Percentiles rank a stretch among this genome's conserved stretches.
phyloP scores from a whole-genome alignment of 1,284 basidiomycete species.

The Apiotrichum akiyoshidainum region DNA sequence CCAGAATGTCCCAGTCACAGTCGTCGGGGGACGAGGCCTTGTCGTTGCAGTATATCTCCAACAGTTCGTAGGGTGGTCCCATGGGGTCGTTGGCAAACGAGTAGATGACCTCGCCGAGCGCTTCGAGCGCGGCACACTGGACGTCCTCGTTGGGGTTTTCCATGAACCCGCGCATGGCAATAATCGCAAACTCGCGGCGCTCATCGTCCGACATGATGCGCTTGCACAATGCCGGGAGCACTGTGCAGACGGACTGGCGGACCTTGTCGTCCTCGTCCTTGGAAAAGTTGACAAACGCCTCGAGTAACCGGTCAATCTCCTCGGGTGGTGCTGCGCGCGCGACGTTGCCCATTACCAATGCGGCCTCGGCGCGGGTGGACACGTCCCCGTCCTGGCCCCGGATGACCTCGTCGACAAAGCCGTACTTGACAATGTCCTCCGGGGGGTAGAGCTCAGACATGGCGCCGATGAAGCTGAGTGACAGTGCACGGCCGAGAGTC shows the following conservation, averaged over 20 bases:
- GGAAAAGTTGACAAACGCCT: conserved; percentile 69
- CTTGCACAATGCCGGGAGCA: conserved; percentile 73
- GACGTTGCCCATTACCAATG: conserved; percentile 80
- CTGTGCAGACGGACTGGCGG: conserved; percentile 81
- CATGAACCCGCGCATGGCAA: conserved; percentile 63
- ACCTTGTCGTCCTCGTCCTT: conserved; percentile 77
- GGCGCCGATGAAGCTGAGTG: conserved; percentile 83
- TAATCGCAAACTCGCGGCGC: conserved; percentile 63
- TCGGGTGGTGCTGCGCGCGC: conserved; percentile 78
- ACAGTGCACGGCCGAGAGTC: conserved; percentile 79
- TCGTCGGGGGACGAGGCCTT: conserved; percentile 38
- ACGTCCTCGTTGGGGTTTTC: conserved; percentile 65
- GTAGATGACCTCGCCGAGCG: conserved; percentile 86
- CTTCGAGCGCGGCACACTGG: conserved; percentile 77
- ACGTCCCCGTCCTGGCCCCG: conserved; percentile 71
- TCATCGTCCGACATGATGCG: conserved; percentile 58
- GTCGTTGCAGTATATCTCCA: conserved; percentile 66
- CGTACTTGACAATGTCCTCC: conserved; percentile 60
- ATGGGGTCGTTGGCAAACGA: conserved; percentile 65
- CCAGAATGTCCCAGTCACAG: conserved; percentile 75
- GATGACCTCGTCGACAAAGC: conserved; percentile 77
- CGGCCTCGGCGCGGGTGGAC: conserved; percentile 85
- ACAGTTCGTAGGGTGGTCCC: conserved; percentile 74
- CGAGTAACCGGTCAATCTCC: conserved; percentile 67
- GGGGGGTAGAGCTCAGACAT: conserved; percentile 57